A percentile compares a stretch with the other conserved stretches of the same genome.
These are phyloP conservation scores for Hymenoscyphus fraxineus DNA, from an alignment of 2,329 filamentous ascomycete genomes.

Conservation along the genomic window DNA sequence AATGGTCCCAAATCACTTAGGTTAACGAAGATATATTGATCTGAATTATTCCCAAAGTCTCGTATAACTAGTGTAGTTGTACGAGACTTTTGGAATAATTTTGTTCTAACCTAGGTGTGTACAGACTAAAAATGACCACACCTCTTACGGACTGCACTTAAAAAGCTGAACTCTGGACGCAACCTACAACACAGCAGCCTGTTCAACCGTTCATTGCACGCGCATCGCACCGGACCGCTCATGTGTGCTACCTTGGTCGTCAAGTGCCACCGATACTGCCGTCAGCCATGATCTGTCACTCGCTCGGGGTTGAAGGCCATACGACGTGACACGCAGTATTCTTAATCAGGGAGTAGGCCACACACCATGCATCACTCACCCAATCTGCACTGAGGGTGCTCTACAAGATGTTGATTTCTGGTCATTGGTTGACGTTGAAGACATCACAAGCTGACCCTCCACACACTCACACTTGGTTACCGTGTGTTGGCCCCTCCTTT, in stretches of 20 bases:
- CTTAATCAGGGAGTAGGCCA: neutral
- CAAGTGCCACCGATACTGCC: neutral
- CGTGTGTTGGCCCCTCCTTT: neutral
- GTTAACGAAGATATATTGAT: no score
- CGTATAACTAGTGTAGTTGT: no score
- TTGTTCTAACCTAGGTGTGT: no score
- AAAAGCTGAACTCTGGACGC: neutral
- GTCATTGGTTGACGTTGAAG: neutral
- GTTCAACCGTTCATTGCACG: conserved; percentile 2
- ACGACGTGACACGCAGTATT: conserved; percentile 1
- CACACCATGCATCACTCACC: neutral
- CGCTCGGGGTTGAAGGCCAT: conserved; percentile 1
- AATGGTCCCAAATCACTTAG: no score
- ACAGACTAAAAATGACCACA: no score
- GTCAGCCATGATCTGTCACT: conserved; percentile 3
- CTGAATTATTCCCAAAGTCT: no score
- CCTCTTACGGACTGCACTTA: no score
- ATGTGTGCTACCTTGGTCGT: neutral
- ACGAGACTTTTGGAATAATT: no score
- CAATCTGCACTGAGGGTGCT: neutral
- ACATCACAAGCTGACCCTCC: neutral
- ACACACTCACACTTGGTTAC: neutral
- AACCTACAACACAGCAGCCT: neutral
- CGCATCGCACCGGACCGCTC: neutral
- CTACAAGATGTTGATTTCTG: neutral